Base-by-base conservation (phyloP, 495 filamentous ascomycete species). In the Xylaria castorea region DNA sequence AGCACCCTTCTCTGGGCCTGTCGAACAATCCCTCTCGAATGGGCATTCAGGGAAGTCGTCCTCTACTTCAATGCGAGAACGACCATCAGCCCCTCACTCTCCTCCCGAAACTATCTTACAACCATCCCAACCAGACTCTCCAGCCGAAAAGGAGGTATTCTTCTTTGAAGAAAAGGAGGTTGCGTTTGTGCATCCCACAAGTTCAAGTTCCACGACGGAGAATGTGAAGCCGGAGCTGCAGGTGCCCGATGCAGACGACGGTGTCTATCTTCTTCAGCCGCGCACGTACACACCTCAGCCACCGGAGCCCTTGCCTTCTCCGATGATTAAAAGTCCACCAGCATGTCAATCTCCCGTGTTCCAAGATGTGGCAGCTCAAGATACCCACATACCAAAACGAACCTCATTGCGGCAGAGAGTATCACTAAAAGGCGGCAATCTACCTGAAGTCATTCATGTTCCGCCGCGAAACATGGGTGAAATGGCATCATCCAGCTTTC, bases 261-360 rank as follows among this genome's bases (percentile, higher is more conserved):
- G 80, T 0, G 69, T 87, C 18, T 87, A 83, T 71, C 81, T 88
- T 22, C 74, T 89, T 46, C 84, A 87, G 67, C 87, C 87, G 16
- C 81, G 82, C 65, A 88, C 86, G 1, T 89, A 88, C 73, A 88
- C 84, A 11, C 87, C 87, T 0, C 80, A 83, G 42, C 84, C 84
- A 8, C 84, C 86, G 8, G 82, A 81, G 20, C 84, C 84, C 18
- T 74, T 84, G 32, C 84, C 84, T n/a, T 86, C 85, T 9, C 83
- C 84, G 18, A 78, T 78, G 46, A 46, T 83, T 1, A 66, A 75
- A 14, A 75, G 80, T 46, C 65, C 76, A 42, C 71, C 76, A 12
- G 53, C 50, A 48, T 66, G 61, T 9, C 61, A 57, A 25, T 64
- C 57, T 25, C 51, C 62, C 14, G 25, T 38, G 32, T 55, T 53